Percentiles rank a stretch among this genome's conserved stretches.
These are phyloP conservation scores for Podaxis sp. DNA, from an alignment of 768 basidiomycete genomes.

Conservation along the genomic window DNA sequence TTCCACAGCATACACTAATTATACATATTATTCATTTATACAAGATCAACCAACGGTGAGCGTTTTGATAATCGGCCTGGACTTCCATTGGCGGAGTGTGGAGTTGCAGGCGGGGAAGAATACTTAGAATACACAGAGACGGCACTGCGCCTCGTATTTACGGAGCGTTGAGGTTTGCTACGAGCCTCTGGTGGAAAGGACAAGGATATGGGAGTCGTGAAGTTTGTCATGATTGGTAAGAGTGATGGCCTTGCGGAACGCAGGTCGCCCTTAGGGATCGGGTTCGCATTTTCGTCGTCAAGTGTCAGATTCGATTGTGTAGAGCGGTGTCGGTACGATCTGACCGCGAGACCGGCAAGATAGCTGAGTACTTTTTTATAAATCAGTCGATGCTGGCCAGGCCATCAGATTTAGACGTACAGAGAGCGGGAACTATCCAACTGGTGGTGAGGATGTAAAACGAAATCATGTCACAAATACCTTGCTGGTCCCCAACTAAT, in stretches of 20 bases:
- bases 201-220: background rate
- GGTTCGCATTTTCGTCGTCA: background rate
- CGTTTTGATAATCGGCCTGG: slow-evolving; percentile 6
- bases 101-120: slow-evolving; percentile 5
- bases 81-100: background rate
- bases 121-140: background rate
- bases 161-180: background rate
- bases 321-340: slow-evolving; percentile 33
- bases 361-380: slow-evolving; percentile 41
- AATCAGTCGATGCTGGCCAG: slow-evolving; percentile 3
- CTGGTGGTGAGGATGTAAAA: slow-evolving; percentile 23
- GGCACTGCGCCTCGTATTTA: slow-evolving; percentile 1
- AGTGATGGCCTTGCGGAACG: slow-evolving; percentile 15
- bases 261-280: background rate
- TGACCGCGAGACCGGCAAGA: slow-evolving; percentile 36
- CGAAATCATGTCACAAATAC: slow-evolving; percentile 23
- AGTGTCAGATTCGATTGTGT: background rate
- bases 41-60: background rate
- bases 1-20: background rate
- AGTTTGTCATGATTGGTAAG: slow-evolving; percentile 16
- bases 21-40: background rate
- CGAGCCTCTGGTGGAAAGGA: background rate
- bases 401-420: slow-evolving; percentile 18
- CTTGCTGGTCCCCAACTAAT: slow-evolving; percentile 21
- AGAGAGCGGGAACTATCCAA: slow-evolving; percentile 28